Evolutionary conservation across 441 rosid species (phyloP).

Genomic region (Gossypium davidsonii): DNA sequence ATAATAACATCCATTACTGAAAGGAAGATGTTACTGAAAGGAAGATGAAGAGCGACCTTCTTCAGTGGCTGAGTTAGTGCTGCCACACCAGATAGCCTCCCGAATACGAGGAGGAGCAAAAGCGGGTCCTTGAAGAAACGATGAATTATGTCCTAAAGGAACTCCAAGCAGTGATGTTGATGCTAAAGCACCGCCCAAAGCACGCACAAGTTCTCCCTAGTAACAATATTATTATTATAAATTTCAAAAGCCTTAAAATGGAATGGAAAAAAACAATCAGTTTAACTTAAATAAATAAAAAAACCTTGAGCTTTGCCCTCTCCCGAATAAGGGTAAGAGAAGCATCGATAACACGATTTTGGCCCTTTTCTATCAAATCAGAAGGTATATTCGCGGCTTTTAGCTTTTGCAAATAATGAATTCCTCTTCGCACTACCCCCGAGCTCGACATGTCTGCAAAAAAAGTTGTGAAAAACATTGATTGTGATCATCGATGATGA

Average conservation of each 20-base stretch:
- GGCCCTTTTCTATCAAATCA: constrained; percentile 65
- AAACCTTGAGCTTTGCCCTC: constrained; percentile 91
- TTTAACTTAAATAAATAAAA: not conserved
- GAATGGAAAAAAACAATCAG: not conserved
- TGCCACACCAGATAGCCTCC: constrained; percentile 98
- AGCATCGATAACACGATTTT: constrained; percentile 83
- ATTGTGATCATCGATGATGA: not conserved
- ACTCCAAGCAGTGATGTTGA: constrained; percentile 82
- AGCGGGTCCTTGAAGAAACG: constrained; percentile 98
- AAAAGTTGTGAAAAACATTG: not conserved
- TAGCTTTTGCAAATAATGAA: constrained; percentile 55
- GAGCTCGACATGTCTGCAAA: constrained; percentile 45
- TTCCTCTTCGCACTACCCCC: constrained; percentile 32
- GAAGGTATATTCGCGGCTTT: constrained; percentile 53
- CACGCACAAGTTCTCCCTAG: constrained; percentile 91
- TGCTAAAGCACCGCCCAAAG: constrained; percentile 74
- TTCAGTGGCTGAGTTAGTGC: constrained; percentile 89
- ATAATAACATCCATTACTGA: not conserved
- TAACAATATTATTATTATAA: not conserved
- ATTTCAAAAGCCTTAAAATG: not conserved
- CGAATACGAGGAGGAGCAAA: constrained; percentile 97
- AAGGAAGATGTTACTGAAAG: not conserved
- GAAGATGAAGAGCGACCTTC: constrained; percentile 48
- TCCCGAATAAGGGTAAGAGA: constrained; percentile 93
- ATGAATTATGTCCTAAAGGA: constrained; percentile 92